phyloP scores from a whole-genome alignment of 2,329 filamentous ascomycete genomes.

The Fusarium azukiicola region DNA sequence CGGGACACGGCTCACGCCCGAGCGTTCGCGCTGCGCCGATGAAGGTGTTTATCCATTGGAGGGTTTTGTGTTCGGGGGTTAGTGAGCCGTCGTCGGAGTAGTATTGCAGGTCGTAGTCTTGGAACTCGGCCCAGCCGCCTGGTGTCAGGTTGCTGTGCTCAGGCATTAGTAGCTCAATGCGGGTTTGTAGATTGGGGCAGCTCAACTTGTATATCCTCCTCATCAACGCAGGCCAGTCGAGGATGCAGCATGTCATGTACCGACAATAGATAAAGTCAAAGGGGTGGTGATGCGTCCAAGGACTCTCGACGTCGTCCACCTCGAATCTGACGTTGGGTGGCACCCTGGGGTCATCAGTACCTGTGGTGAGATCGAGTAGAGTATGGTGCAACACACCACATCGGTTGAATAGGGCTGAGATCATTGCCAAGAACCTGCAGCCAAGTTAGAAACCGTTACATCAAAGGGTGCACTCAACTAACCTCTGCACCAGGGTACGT shows the following conservation, averaged over 20 bases:
- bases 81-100: slow-evolving; percentile 56
- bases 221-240: slow-evolving; percentile 56
- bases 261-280: slow-evolving; percentile 63
- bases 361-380: background rate
- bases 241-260: slow-evolving; percentile 58
- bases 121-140: slow-evolving; percentile 61
- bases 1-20: slow-evolving; percentile 51
- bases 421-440: slow-evolving; percentile 54
- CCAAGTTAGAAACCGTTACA: background rate
- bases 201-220: slow-evolving; percentile 48
- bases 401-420: slow-evolving; percentile 57
- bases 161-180: background rate
- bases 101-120: slow-evolving; percentile 53
- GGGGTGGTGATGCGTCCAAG: slow-evolving; percentile 54
- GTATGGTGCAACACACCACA: slow-evolving; percentile 40
- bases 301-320: slow-evolving; percentile 61
- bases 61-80: slow-evolving; percentile 43
- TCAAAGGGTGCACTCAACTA: background rate
- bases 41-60: slow-evolving; percentile 49
- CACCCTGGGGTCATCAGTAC: slow-evolving; percentile 36
- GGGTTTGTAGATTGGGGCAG: background rate
- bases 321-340: slow-evolving; percentile 62
- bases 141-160: slow-evolving; percentile 54
- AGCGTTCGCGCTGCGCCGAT: slow-evolving; percentile 39
- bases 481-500: slow-evolving; percentile 48